These are phyloP conservation scores for Eucalyptus sideroxylon DNA, from an alignment of 345 rosid species.

Conservation along the genomic window DNA sequence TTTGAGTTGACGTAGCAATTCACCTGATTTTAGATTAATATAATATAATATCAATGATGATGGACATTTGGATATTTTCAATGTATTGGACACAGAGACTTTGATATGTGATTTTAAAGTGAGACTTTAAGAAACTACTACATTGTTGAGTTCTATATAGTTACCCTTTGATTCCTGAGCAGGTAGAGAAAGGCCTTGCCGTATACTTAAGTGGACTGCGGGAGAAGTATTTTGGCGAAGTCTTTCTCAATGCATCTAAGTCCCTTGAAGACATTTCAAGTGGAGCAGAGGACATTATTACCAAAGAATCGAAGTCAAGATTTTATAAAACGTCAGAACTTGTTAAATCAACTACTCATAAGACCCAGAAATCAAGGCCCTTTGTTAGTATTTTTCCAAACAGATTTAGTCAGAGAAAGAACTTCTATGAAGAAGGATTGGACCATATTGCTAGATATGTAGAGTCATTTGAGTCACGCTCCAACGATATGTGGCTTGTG, in stretches of 20 bases:
- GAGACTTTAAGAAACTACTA: not conserved
- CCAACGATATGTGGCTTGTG: constrained; percentile 92
- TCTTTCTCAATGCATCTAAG: constrained; percentile 62
- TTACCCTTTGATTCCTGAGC: constrained; percentile 1
- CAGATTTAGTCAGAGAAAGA: constrained; percentile 2
- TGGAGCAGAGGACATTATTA: constrained; percentile 11
- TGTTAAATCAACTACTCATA: constrained; percentile 9
- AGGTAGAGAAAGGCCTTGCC: constrained; percentile 88
- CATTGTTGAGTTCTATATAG: not conserved
- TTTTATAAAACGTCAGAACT: not conserved
- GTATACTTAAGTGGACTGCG: constrained; percentile 82
- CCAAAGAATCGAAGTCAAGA: constrained; percentile 16
- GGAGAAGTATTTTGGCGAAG: constrained; percentile 91
- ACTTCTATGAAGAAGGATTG: constrained; percentile 60
- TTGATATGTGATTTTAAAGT: not conserved
- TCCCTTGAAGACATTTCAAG: constrained; percentile 27
- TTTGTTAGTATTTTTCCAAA: constrained; percentile 8
- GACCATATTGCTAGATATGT: constrained; percentile 85
- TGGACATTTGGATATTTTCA: not conserved
- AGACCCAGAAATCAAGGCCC: constrained; percentile 8
- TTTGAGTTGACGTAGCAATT: not conserved
- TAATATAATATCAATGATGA: not conserved
- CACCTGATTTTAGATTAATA: not conserved
- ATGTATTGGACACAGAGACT: not conserved
- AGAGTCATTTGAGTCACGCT: constrained; percentile 86